phyloP scores from a whole-genome alignment of 2,329 filamentous ascomycete species.

The Cercospora sp. region DNA sequence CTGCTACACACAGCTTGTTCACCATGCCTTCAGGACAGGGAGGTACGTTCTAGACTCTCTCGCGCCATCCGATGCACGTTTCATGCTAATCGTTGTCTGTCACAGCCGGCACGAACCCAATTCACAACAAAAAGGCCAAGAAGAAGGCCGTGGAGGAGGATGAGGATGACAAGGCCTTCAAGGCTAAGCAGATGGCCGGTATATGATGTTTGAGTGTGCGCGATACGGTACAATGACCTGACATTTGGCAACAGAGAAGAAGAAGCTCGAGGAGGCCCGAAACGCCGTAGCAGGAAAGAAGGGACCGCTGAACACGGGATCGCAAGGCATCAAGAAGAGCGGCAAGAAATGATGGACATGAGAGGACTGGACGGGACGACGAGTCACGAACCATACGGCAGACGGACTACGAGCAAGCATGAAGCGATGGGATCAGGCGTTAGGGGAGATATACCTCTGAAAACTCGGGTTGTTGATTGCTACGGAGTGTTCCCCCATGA shows the following conservation, averaged over 20 bases:
- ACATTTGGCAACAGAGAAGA: slow-evolving; percentile 51
- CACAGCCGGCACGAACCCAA: slow-evolving; percentile 55
- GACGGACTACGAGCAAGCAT: slow-evolving; percentile 1
- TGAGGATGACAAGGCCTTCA: slow-evolving; percentile 81
- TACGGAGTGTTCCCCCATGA: neutral
- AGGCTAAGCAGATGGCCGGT: slow-evolving; percentile 83
- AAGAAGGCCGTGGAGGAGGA: slow-evolving; percentile 77
- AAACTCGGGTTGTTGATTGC: slow-evolving; percentile 4
- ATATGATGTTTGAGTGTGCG: slow-evolving; percentile 46
- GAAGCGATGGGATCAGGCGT: slow-evolving; percentile 17
- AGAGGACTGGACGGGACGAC: neutral
- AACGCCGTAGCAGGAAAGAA: slow-evolving; percentile 86
- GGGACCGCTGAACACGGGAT: slow-evolving; percentile 80
- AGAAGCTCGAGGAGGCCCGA: slow-evolving; percentile 78
- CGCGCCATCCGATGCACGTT: neutral
- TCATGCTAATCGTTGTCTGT: slow-evolving; percentile 12
- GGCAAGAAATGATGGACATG: slow-evolving; percentile 74
- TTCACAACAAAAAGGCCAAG: slow-evolving; percentile 77
- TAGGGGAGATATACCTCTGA: slow-evolving; percentile 22
- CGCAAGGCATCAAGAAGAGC: slow-evolving; percentile 95
- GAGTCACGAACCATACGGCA: slow-evolving; percentile 15
- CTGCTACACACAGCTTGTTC: slow-evolving; percentile 1
- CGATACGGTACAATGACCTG: neutral
- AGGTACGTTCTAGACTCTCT: slow-evolving; percentile 40
- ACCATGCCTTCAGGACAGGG: slow-evolving; percentile 55